Evolutionary conservation across 768 basidiomycete genomes (phyloP).

Genomic region (Podaxis sp.): DNA sequence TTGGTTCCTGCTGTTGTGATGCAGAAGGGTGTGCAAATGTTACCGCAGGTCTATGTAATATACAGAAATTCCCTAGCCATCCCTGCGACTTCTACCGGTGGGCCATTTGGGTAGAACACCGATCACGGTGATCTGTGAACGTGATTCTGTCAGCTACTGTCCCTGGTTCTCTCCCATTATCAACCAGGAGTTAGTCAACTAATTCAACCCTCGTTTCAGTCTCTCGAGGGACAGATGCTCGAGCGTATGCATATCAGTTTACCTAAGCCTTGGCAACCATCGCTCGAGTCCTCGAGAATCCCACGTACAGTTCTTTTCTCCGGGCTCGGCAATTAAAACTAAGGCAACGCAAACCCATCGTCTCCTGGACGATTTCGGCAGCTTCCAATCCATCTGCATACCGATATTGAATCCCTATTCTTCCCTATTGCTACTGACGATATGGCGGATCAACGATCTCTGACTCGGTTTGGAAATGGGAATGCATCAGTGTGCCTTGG

Average conservation of each 20-base stretch:
- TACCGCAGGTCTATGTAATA: neutral
- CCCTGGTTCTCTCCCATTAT: neutral
- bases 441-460: neutral
- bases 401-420: too few species aligned
- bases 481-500: neutral
- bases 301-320: neutral
- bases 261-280: neutral
- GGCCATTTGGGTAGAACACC: neutral
- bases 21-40: neutral
- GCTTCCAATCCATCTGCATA: neutral
- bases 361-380: neutral
- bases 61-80: neutral
- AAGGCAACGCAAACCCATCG: neutral
- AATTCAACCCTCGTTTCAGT: neutral
- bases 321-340: neutral
- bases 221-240: neutral
- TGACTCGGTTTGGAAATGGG: neutral
- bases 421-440: too few species aligned
- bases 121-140: neutral
- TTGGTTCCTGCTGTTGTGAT: too few species aligned
- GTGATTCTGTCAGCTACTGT: too few species aligned
- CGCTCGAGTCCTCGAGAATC: neutral
- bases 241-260: neutral
- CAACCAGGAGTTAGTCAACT: neutral
- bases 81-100: neutral